These are phyloP conservation scores for Penicillium nucicola DNA, from an alignment of 495 filamentous ascomycete genomes.

Conservation along the genomic window DNA sequence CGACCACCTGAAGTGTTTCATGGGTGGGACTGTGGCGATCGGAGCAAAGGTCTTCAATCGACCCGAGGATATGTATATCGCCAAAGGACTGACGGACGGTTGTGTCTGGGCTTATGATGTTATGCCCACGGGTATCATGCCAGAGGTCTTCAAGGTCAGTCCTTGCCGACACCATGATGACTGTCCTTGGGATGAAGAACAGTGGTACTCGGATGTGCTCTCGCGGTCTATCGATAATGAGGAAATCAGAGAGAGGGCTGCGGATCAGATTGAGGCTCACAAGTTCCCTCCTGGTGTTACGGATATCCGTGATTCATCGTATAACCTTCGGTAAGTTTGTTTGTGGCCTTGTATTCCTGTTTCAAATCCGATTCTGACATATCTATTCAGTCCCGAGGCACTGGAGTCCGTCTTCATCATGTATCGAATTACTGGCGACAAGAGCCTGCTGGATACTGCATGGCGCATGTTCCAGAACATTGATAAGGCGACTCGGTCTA, in stretches of 20 bases:
- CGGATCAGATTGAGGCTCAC: conserved; percentile 39
- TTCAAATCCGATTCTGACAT: conserved; percentile 2
- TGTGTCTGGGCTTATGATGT: conserved; percentile 59
- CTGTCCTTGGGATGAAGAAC: conserved; percentile 54
- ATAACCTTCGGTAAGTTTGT: conserved; percentile 58
- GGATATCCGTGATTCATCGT: conserved; percentile 55
- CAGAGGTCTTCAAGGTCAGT: conserved; percentile 53
- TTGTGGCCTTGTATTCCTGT: background rate
- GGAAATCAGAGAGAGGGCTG: conserved; percentile 32
- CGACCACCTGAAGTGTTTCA: conserved; percentile 61
- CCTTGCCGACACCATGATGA: conserved; percentile 42
- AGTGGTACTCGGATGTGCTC: conserved; percentile 44
- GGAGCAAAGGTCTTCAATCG: conserved; percentile 58
- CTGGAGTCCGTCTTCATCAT: conserved; percentile 73
- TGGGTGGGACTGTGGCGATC: conserved; percentile 60
- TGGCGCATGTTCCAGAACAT: conserved; percentile 77
- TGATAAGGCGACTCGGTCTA: conserved; percentile 55
- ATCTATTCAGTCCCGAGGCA: conserved; percentile 53
- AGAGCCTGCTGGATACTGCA: conserved; percentile 61
- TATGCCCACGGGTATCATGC: conserved; percentile 59
- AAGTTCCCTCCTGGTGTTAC: conserved; percentile 58
- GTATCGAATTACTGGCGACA: conserved; percentile 71
- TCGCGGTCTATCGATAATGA: conserved; percentile 11
- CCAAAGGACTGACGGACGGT: conserved; percentile 53
- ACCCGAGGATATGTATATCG: conserved; percentile 51